Evolutionary conservation across 1,284 basidiomycete genomes (phyloP), one percentile per base, ranked within the genome.

Genomic region (Cryptococcus floricola): DNA sequence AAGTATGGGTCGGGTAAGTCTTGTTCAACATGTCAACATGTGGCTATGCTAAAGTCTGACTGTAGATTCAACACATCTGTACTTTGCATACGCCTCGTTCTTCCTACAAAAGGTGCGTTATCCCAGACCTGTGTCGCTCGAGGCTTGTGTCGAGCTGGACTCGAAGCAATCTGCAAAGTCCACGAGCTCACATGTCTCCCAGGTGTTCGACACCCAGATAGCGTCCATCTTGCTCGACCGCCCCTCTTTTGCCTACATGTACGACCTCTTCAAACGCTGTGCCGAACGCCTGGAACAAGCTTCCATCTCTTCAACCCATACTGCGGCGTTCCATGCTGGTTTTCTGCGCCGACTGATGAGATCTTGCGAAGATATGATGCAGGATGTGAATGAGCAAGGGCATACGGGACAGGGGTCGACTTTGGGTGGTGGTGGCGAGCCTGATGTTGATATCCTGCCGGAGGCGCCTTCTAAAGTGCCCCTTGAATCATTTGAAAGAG

Each of bases 71-170:
- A 56, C 51, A 47, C 55, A 56, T 28, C 50, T 56, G 6, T 56
- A 56, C 44, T 56, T 56, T 39, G 55, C 55, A n/a, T 56, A 56
- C 42, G 55, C 55, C 14, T 56, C 55, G 6, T 56, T 56, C 28
- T 56, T 56, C 45, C 45, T 56, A n/a, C 47, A 52, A 43, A 56
- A 56, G 46, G 54, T 47, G 27, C 27, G 54, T 51, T 10, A 34
- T 10, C 31, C 31, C 7, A 10, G 31, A 7, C 10, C 31, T 34
- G 31, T 10, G 31, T 6, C 23, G 23, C 23, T 10, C 10, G 31
- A 10, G 31, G 31, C 31, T 34, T 10, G 31, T 10, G 6, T 34
- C 10, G 31, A 34, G 31, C 31, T 6, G 10, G 31, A 6, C 7
- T 34, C 31, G 7, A 34, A 10, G 31, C 31, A 34, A 10, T 1